Evolutionary conservation across 2,329 filamentous ascomycete genomes (phyloP).

Genomic region (Acephala macrosclerotiorum): DNA sequence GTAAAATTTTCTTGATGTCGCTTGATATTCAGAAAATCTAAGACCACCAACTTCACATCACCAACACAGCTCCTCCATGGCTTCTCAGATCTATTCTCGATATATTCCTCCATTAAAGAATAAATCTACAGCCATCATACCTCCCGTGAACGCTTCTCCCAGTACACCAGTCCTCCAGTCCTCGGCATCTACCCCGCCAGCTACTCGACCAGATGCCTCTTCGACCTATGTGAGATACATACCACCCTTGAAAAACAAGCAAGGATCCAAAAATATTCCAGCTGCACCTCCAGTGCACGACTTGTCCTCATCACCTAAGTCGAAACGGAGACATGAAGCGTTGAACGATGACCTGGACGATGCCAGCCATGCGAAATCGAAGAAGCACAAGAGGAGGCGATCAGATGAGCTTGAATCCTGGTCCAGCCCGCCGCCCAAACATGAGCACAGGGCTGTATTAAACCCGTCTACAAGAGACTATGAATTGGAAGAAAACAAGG

Average conservation of each 20-base stretch:
- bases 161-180: conserved; percentile 12
- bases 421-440: background rate
- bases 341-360: conserved; percentile 5
- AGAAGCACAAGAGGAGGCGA: background rate
- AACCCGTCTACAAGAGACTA: background rate
- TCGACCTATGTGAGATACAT: conserved; percentile 43
- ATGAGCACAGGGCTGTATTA: background rate
- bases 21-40: background rate
- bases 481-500: background rate
- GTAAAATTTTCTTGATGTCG: conserved; percentile 17
- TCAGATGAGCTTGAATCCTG: background rate
- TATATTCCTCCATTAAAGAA: conserved; percentile 42
- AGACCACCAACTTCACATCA: background rate
- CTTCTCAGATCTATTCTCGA: conserved; percentile 41
- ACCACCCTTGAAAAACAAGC: conserved; percentile 37
- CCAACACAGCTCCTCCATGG: conserved; percentile 25
- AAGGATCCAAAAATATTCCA: conserved; percentile 2
- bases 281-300: background rate
- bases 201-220: conserved; percentile 39
- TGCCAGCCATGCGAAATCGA: background rate
- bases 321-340: conserved; percentile 22
- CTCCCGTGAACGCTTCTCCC: background rate
- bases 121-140: conserved; percentile 15
- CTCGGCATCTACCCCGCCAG: conserved; percentile 25
- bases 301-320: background rate